phyloP scores from a whole-genome alignment of 352 stramenopile species.

The Globisporangium parvum region DNA sequence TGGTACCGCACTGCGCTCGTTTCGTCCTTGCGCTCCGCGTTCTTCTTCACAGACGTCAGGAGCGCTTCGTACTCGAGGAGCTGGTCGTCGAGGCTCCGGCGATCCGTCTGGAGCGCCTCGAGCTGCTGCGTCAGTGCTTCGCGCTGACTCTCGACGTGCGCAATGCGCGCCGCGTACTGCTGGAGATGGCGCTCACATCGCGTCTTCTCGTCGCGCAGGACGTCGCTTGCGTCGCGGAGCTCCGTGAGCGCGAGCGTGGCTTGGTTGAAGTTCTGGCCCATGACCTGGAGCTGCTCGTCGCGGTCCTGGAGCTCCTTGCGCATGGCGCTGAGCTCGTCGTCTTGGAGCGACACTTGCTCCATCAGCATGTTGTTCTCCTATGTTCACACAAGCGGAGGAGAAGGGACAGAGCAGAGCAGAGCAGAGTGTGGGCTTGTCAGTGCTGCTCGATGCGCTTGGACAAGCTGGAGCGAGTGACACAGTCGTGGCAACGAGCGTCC shows the following conservation, averaged over 20 bases:
- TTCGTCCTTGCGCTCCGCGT: constrained; percentile 53
- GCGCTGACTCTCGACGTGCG: constrained; percentile 56
- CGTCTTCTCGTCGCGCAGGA: constrained; percentile 50
- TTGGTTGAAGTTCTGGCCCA: constrained; percentile 76
- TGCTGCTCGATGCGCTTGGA: background rate
- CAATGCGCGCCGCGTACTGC: constrained; percentile 53
- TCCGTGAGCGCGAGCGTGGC: constrained; percentile 62
- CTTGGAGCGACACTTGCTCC: constrained; percentile 76
- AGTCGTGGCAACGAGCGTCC: background rate
- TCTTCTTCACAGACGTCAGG: constrained; percentile 56
- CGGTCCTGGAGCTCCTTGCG: constrained; percentile 60
- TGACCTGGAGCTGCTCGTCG: constrained; percentile 61
- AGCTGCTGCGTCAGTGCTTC: constrained; percentile 33
- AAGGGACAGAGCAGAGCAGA: background rate
- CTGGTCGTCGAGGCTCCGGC: constrained; percentile 34
- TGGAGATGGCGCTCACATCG: constrained; percentile 68
- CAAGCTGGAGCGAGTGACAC: background rate
- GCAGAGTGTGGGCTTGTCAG: background rate
- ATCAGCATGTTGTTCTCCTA: constrained; percentile 76
- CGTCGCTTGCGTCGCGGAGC: constrained; percentile 46
- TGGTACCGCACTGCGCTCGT: constrained; percentile 58
- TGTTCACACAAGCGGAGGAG: constrained; percentile 3
- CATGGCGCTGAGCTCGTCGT: constrained; percentile 54
- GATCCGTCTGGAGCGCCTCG: constrained; percentile 26
- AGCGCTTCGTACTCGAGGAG: constrained; percentile 55